Conservation (phyloP, 2,329 filamentous ascomycete genomes). For the Truncatella angustata region DNA sequence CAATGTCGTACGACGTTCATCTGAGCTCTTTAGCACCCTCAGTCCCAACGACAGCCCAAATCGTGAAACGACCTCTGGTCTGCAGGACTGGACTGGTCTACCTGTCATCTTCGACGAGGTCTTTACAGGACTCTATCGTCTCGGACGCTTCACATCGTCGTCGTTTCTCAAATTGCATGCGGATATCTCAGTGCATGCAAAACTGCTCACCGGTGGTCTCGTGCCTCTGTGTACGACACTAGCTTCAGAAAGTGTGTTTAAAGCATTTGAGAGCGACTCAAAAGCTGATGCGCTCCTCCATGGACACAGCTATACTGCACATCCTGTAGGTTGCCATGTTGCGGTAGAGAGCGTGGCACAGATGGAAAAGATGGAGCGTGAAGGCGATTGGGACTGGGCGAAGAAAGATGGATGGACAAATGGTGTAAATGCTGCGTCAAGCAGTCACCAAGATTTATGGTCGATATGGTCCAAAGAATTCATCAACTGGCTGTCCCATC, state of each 20-base stretch:
- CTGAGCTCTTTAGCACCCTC: slow-evolving; percentile 49
- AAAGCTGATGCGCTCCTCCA: slow-evolving; percentile 80
- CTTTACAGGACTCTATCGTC: slow-evolving; percentile 80
- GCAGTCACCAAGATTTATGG: slow-evolving; percentile 44
- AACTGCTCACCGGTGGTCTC: slow-evolving; percentile 78
- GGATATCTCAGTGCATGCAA: slow-evolving; percentile 79
- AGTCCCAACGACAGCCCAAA: too few relatives aligned
- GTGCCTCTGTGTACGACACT: slow-evolving; percentile 75
- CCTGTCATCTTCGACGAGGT: slow-evolving; percentile 84
- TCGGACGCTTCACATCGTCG: slow-evolving; percentile 69
- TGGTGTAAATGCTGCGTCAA: neutral
- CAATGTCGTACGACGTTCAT: slow-evolving; percentile 60
- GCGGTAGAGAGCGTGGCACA: slow-evolving; percentile 64
- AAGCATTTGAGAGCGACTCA: slow-evolving; percentile 66
- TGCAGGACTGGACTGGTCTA: slow-evolving; percentile 64
- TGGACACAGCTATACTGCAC: slow-evolving; percentile 84
- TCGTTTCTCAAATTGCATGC: slow-evolving; percentile 67
- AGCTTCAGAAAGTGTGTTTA: slow-evolving; percentile 71
- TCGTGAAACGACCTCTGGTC: slow-evolving; percentile 11
- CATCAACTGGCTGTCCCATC: slow-evolving; percentile 55
- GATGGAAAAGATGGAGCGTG: slow-evolving; percentile 57
- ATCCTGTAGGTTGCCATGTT: slow-evolving; percentile 77
- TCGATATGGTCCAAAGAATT: slow-evolving; percentile 68
- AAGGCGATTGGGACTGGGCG: slow-evolving; percentile 56
- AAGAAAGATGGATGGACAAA: slow-evolving; percentile 42